Evolutionary conservation across 2,329 filamentous ascomycete species (phyloP), one percentile per base, ranked within the genome.

Genomic region (Achaetomium macrosporum): DNA sequence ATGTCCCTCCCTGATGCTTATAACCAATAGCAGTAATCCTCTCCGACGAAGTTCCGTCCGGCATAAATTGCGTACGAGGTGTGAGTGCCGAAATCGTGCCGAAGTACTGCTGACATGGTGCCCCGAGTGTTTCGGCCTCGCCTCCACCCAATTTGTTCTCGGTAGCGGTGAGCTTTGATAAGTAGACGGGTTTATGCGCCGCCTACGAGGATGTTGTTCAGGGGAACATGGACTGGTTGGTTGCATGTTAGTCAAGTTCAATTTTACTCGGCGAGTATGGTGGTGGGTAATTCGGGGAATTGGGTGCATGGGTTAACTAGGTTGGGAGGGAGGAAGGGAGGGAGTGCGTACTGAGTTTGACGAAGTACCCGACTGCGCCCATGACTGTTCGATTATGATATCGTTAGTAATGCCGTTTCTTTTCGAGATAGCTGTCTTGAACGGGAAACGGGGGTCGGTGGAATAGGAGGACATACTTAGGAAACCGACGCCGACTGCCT

Each of bases 131-230:
- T 25, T 25, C 25, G 4, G 25, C 25, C 25, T 25, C 25, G 25
- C 25, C 4, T 4, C 25, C 25, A 25, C 7, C 25, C 25, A 25
- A 25, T 4, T 25, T 7, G 25, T 25, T 25, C 25, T 25, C 25
- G 25, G 25, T 25, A 25, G 25, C 25, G 25, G 25, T 25, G 25
- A 25, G 25, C n/a, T 25, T 7, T 7, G 25, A 25, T 25, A 7
- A 25, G 25, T 25, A 4, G 17, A 2, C 11, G 19, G 1, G 10
- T 42, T 73, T 79, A 85, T 67, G 82, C 82, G 68, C 79, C 82
- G 56, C 81, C 82, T 59, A 87, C 83, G 53, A 87, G 76, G 55
- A 85, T 81, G 68, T 85, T 82, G 77, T 86, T 86, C 59, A 87
- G 77, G 58, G 83, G 83, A 45, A 86, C 84, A 68, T 86, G 83